Base-by-base conservation (phyloP, 2,329 filamentous ascomycete species). In the Aspergillus aculeatinus region DNA sequence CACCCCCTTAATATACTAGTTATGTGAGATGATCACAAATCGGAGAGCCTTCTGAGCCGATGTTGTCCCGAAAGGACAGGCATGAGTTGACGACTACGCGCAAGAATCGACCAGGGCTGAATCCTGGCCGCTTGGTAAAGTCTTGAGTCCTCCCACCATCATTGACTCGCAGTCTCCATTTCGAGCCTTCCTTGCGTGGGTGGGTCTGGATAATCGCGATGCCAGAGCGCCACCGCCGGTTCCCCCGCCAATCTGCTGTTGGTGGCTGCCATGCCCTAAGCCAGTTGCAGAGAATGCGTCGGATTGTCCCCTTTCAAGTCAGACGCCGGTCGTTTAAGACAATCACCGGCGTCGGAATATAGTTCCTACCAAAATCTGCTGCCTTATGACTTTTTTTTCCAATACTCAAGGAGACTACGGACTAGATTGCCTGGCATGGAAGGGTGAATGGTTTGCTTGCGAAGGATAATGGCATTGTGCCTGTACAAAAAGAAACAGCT, bases 261-360 rank as follows among this genome's bases (percentile, higher is more conserved):
- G 16, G 39, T 19, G 39, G 39, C 16, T 44, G 39, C 16, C 9
- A 16, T 39, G 31, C 51, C 35, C 51, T 53, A 44, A 53, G 16
- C 51, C 51, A 27, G 35, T 53, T 53, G 51, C 23, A 53, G 51
- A 11, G 42, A 53, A 53, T 35, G 33, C 35, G 19, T 23, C 33
- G 6, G 6, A 21, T 11, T 12, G 14, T 27, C 21, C 23, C 23
- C 51, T 42, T 44, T 14, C 33, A 29, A 21, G 27, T 27, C 51
- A 53, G 35, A 44, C 33, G 27, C 51, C 51, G 51, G 51, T 44
- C 19, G 19, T 53, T 53, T 44, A 53, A 10, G 19, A 31, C 16
- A 11, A 21, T 19, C 21, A 19, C 39, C 42, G 42, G 35, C 35
- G 21, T n/a, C 35, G 51, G 35, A 53, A 53, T 4, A 3, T 44